Evolutionary conservation across 2,329 filamentous ascomycete genomes (phyloP).

Genomic region (Neonectria ditissima): DNA sequence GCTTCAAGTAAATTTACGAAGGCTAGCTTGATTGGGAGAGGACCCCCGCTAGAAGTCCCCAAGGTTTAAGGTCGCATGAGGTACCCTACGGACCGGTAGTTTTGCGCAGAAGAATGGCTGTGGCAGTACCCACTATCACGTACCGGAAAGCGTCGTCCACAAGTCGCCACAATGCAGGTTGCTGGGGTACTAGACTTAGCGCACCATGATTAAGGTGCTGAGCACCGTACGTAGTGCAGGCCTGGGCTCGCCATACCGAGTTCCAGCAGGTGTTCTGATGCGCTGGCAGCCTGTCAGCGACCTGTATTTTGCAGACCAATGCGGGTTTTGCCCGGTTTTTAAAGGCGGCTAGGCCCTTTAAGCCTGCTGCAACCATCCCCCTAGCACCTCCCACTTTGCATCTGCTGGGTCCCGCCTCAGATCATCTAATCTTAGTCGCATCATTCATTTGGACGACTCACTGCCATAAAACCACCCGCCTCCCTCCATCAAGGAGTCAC

Average conservation of each 20-base stretch:
- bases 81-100: background rate
- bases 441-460: background rate
- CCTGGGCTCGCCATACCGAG: background rate
- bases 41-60: background rate
- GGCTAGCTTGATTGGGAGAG: background rate
- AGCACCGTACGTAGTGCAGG: background rate
- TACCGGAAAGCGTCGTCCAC: background rate
- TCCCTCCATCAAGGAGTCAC: background rate
- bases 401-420: background rate
- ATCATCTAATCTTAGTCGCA: slow-evolving; percentile 1
- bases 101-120: fast-evolving
- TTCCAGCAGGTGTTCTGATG: background rate
- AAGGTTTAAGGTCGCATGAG: background rate
- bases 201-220: background rate
- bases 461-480: background rate
- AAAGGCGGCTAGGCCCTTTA: background rate
- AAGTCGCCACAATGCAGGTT: background rate
- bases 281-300: background rate
- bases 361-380: background rate
- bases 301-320: background rate
- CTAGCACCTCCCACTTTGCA: background rate
- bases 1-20: background rate
- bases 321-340: background rate
- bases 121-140: background rate
- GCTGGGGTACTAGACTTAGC: background rate